Percentiles rank a stretch among this genome's conserved stretches.
These are phyloP conservation scores for Cladophialophora carrionii DNA, from an alignment of 2,329 filamentous ascomycete genomes.

Conservation along the genomic window DNA sequence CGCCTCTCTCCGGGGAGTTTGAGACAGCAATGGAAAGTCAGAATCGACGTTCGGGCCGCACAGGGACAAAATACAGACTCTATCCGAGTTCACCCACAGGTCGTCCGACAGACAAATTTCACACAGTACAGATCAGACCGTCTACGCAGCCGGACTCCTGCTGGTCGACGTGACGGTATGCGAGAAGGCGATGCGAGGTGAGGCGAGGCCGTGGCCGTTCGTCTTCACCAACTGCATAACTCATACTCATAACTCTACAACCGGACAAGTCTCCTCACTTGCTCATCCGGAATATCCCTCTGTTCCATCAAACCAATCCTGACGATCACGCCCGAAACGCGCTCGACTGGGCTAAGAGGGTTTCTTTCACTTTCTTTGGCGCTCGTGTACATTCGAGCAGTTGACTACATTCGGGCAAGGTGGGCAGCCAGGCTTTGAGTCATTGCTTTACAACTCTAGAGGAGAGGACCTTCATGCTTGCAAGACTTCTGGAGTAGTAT, in stretches of 20 bases:
- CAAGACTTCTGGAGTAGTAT: too few relatives aligned
- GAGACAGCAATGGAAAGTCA: neutral
- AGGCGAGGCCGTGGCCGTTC: neutral
- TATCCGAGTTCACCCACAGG: too few relatives aligned
- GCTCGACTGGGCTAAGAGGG: neutral
- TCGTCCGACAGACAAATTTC: neutral
- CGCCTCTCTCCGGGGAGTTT: neutral
- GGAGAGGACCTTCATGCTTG: too few relatives aligned
- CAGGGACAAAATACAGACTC: neutral
- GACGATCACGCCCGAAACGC: neutral
- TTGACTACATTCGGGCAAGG: too few relatives aligned
- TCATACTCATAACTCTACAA: neutral
- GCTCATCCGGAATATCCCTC: neutral
- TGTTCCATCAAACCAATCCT: neutral
- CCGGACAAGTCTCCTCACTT: neutral
- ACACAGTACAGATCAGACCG: neutral
- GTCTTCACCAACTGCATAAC: neutral
- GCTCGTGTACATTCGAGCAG: too few relatives aligned
- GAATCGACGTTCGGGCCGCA: neutral
- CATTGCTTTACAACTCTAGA: too few relatives aligned
- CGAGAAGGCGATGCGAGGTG: neutral
- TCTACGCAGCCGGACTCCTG: neutral
- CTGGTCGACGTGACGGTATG: too few relatives aligned
- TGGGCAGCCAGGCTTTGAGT: too few relatives aligned
- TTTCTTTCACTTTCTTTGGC: too few relatives aligned